Evolutionary conservation across 192 early-diverging fungal genomes (phyloP).

Genomic region (Coemansia sp.): DNA sequence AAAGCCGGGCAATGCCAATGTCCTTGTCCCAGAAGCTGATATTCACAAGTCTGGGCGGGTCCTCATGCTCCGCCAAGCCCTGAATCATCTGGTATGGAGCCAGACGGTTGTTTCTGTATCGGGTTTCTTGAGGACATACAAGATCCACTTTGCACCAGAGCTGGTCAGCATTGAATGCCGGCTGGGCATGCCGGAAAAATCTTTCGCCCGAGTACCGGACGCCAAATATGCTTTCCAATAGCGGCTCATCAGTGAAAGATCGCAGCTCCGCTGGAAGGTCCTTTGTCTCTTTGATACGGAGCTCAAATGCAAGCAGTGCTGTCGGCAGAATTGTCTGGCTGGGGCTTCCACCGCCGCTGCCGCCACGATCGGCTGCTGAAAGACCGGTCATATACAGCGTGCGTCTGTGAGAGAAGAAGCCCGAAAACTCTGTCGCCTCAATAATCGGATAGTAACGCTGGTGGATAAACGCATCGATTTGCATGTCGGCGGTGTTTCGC

Average conservation of each 20-base stretch:
- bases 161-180: constrained; percentile 43
- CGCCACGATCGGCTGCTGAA: constrained; percentile 28
- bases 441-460: constrained; percentile 49
- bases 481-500: constrained; percentile 13
- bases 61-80: constrained; percentile 29
- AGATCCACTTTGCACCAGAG: constrained; percentile 39
- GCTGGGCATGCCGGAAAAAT: constrained; percentile 13
- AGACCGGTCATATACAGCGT: constrained; percentile 26
- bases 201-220: constrained; percentile 14
- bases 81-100: constrained; percentile 5
- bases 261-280: constrained; percentile 11
- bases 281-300: constrained; percentile 31
- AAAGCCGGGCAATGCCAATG: constrained; percentile 20
- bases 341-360: constrained; percentile 15
- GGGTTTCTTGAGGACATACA: constrained; percentile 1
- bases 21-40: constrained; percentile 35
- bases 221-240: constrained; percentile 36
- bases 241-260: constrained; percentile 26
- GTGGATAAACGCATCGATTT: constrained; percentile 39
- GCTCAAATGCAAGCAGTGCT: constrained; percentile 35
- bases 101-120: constrained; percentile 2
- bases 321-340: constrained; percentile 34
- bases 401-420: constrained; percentile 30
- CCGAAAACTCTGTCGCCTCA: constrained; percentile 36
- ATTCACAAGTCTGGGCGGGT: constrained; percentile 11